Evolutionary conservation across 2,329 filamentous ascomycete genomes (phyloP).

Genomic region (Lasiodiplodia hormozganensis): DNA sequence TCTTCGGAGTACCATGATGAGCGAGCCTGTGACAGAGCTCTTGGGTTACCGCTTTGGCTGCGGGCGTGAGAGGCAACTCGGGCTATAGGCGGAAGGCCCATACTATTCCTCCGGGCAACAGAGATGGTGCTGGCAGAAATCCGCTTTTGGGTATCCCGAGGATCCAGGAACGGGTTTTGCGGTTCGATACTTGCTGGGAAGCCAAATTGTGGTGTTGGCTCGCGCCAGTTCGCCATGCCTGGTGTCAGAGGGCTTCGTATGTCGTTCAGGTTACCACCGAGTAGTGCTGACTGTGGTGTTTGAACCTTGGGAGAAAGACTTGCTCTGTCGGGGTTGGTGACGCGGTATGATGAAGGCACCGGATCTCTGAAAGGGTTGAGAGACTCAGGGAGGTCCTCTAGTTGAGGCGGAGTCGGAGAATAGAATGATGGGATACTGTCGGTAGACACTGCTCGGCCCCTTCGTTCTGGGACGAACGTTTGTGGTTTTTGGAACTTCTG

Average conservation of each 20-base stretch:
- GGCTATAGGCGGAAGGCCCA: background rate
- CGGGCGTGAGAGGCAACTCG: slow-evolving; percentile 5
- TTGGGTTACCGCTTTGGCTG: slow-evolving; percentile 3
- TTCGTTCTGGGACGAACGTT: background rate
- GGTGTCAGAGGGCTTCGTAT: slow-evolving; percentile 2
- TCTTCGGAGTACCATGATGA: slow-evolving; percentile 17
- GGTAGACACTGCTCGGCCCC: slow-evolving; percentile 10
- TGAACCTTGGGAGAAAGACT: background rate
- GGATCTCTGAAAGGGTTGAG: slow-evolving; percentile 24
- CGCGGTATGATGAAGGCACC: background rate
- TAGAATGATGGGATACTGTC: slow-evolving; percentile 26
- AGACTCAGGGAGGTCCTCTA: slow-evolving; percentile 13
- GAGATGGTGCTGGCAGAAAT: background rate
- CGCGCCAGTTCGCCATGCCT: slow-evolving; percentile 8
- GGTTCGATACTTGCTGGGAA: background rate
- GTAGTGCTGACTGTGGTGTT: slow-evolving; percentile 1
- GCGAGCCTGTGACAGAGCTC: slow-evolving; percentile 3
- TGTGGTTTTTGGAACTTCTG: slow-evolving; percentile 19
- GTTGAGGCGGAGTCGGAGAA: slow-evolving; percentile 15
- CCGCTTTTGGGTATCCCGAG: background rate
- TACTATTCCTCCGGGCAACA: background rate
- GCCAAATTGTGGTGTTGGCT: slow-evolving; percentile 15
- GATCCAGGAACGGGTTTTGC: slow-evolving; percentile 18
- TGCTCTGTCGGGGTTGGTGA: slow-evolving; percentile 22
- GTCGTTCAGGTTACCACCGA: background rate